Evolutionary conservation across 768 basidiomycete species (phyloP).

Genomic region (Amanita molliuscula): DNA sequence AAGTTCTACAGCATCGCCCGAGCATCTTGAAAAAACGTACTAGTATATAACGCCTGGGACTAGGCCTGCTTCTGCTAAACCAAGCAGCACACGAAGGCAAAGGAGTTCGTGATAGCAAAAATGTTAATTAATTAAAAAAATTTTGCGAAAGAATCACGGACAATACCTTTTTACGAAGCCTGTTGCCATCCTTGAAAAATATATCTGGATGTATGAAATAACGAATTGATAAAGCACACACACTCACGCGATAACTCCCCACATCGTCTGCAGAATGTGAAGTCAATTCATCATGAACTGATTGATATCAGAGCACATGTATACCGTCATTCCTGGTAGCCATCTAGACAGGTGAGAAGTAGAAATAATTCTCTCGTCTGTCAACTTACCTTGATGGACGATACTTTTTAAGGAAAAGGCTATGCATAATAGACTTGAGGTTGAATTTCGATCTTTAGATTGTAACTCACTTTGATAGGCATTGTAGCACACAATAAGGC

Average conservation of each 20-base stretch:
- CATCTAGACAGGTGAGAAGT: constrained; percentile 24
- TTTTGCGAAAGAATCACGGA: background rate
- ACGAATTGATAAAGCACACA: constrained; percentile 9
- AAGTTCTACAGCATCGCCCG: too few relatives aligned
- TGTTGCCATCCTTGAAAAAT: constrained; percentile 42
- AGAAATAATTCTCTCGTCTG: too few relatives aligned
- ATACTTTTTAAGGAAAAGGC: constrained; percentile 49
- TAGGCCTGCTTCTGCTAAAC: constrained; percentile 58
- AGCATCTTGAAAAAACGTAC: constrained; percentile 24
- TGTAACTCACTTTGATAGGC: too few relatives aligned
- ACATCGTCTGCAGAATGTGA: constrained; percentile 33
- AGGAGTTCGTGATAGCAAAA: background rate
- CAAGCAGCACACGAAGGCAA: constrained; percentile 14
- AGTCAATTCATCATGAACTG: constrained; percentile 1
- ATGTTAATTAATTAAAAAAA: background rate
- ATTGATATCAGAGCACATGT: constrained; percentile 6
- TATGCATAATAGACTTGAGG: constrained; percentile 8
- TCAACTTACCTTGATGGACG: constrained; percentile 43
- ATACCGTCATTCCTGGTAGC: constrained; percentile 56
- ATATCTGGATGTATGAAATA: background rate
- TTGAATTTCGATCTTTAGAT: background rate
- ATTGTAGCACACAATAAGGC: too few relatives aligned
- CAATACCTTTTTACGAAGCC: constrained; percentile 54
- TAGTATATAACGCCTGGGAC: constrained; percentile 72
- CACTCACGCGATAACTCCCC: constrained; percentile 55